These are phyloP conservation scores for Cupressus sempervirens DNA, from an alignment of 75 land plant genomes.

Conservation along the genomic window DNA sequence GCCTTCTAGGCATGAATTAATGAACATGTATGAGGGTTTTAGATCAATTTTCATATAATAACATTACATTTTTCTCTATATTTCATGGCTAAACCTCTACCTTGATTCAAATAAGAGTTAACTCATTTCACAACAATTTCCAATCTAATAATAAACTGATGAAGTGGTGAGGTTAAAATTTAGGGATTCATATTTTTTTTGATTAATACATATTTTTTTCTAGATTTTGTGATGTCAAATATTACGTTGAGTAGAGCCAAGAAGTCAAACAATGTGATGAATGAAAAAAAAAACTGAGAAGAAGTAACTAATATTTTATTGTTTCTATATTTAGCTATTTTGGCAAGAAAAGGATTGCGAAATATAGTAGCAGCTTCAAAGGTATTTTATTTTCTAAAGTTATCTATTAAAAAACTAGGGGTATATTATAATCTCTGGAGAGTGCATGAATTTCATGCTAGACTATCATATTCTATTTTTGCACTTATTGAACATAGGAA, in stretches of 20 bases:
- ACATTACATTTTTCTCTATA: too few species aligned
- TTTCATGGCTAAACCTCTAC: too few species aligned
- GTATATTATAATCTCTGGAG: not conserved
- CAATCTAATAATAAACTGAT: not conserved
- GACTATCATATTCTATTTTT: not conserved
- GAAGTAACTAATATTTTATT: not conserved
- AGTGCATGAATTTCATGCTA: not conserved
- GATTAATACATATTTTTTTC: not conserved
- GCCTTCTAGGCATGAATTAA: too few species aligned
- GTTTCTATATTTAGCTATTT: not conserved
- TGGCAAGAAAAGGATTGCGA: not conserved
- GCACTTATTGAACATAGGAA: not conserved
- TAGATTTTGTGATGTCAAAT: not conserved
- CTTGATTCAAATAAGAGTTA: too few species aligned
- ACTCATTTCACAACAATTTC: too few species aligned
- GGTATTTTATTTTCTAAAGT: not conserved
- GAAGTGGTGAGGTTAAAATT: not conserved
- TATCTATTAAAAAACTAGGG: not conserved
- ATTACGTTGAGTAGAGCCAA: not conserved
- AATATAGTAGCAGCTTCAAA: not conserved
- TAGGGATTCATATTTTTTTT: not conserved
- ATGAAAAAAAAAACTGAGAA: not conserved
- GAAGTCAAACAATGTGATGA: not conserved
- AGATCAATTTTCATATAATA: too few species aligned
- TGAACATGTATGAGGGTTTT: too few species aligned